Percentiles rank a stretch among this genome's conserved stretches.
Evolutionary conservation across 164 flowering plant species (phyloP).

Genomic region (Stephania cephalantha): DNA sequence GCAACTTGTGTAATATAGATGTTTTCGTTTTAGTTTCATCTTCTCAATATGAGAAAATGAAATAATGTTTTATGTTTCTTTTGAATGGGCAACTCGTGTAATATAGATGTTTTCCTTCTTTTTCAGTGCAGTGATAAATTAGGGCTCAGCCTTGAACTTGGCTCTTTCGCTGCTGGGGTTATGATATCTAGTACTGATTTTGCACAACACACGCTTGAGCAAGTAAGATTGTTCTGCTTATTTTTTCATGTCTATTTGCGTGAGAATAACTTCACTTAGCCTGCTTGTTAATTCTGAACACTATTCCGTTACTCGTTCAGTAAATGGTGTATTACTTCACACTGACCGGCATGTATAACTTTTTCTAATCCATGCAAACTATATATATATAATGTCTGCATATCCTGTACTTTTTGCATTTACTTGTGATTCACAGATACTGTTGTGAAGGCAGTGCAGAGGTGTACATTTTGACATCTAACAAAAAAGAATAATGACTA

Average conservation of each 20-base stretch:
- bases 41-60: background rate
- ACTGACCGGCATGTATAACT: background rate
- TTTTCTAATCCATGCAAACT: background rate
- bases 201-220: constrained; percentile 92
- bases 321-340: too few species aligned
- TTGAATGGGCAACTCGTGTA: too few species aligned
- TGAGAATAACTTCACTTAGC: background rate
- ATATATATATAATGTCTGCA: background rate
- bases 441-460: too few species aligned
- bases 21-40: too few species aligned
- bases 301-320: too few species aligned
- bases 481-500: too few species aligned
- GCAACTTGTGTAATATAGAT: too few species aligned
- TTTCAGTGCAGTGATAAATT: constrained; percentile 98
- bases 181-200: constrained; percentile 98
- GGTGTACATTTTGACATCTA: too few species aligned
- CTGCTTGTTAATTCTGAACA: too few species aligned
- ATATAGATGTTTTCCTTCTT: constrained; percentile 4
- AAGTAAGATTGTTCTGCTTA: constrained; percentile 37
- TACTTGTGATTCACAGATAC: background rate
- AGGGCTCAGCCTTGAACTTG: constrained; percentile 92
- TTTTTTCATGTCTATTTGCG: background rate
- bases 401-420: background rate
- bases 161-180: constrained; percentile 98
- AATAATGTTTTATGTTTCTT: constrained; percentile 1